phyloP scores from a whole-genome alignment of 2,329 filamentous ascomycete genomes.

The Cladosporium oxysporum region DNA sequence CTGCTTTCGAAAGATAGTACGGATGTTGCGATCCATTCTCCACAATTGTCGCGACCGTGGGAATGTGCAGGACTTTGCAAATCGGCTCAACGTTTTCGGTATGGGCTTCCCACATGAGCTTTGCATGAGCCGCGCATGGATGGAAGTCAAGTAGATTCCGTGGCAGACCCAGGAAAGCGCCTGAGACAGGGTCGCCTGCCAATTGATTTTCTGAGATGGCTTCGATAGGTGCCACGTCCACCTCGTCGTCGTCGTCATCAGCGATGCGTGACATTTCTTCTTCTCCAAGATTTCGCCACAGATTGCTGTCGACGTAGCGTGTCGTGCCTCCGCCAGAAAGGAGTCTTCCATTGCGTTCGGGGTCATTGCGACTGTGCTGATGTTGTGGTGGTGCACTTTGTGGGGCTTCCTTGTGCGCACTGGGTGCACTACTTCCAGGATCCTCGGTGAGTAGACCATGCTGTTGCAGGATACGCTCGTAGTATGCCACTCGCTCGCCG shows the following conservation, averaged over 20 bases:
- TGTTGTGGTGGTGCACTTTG: too few relatives aligned
- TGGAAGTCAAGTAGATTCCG: slow-evolving; percentile 44
- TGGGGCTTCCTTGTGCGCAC: neutral
- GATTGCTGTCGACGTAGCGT: slow-evolving; percentile 45
- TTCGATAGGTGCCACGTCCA: slow-evolving; percentile 26
- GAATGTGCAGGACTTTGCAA: slow-evolving; percentile 69
- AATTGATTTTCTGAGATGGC: slow-evolving; percentile 33
- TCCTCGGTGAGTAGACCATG: slow-evolving; percentile 36
- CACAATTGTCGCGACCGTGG: slow-evolving; percentile 55
- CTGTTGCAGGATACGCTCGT: slow-evolving; percentile 43
- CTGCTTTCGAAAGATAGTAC: slow-evolving; percentile 59
- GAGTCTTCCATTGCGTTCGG: slow-evolving; percentile 28
- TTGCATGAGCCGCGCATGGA: slow-evolving; percentile 56
- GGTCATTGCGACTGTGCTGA: neutral
- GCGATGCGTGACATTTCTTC: slow-evolving; percentile 26
- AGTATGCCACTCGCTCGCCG: slow-evolving; percentile 42
- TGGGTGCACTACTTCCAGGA: neutral
- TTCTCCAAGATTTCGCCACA: slow-evolving; percentile 33
- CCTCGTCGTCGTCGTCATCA: slow-evolving; percentile 30
- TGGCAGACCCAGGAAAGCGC: slow-evolving; percentile 27
- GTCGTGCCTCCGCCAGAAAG: slow-evolving; percentile 40
- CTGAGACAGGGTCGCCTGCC: slow-evolving; percentile 31
- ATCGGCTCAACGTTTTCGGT: slow-evolving; percentile 71
- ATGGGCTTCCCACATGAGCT: slow-evolving; percentile 60
- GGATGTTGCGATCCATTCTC: slow-evolving; percentile 44